Conservation (phyloP, 352 stramenopile species). For the Proteromonas lacertae region DNA sequence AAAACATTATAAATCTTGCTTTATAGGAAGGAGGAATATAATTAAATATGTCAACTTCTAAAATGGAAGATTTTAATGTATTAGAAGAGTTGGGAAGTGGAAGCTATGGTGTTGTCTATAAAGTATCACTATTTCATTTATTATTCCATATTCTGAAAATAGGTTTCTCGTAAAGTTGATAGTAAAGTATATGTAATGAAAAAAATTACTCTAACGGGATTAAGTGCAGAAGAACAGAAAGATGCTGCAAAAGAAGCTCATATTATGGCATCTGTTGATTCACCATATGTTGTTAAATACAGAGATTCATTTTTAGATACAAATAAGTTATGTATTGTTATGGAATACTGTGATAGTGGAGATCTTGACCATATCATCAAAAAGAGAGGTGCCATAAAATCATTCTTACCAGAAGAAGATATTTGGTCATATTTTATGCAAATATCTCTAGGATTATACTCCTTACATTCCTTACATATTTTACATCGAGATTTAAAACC, state of each 20-base stretch:
- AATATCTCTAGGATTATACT: conserved; percentile 29
- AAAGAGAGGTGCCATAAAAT: conserved; percentile 12
- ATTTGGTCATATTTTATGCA: conserved; percentile 26
- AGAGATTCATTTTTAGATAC: conserved; percentile 19
- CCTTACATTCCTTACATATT: conserved; percentile 24
- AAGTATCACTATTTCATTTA: no score
- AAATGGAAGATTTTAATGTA: conserved; percentile 4
- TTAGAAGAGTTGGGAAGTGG: conserved; percentile 4
- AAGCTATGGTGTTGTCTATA: conserved; percentile 9
- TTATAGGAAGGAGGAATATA: no score
- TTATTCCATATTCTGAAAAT: background rate
- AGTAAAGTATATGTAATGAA: conserved; percentile 12
- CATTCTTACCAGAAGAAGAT: background rate
- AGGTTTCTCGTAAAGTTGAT: conserved; percentile 8
- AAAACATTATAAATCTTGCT: no score
- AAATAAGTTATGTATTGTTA: conserved; percentile 16
- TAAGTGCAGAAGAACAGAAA: conserved; percentile 7
- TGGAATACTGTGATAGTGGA: conserved; percentile 18
- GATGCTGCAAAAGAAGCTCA: conserved; percentile 16
- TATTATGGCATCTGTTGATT: conserved; percentile 10
- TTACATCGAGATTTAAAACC: conserved; percentile 23
- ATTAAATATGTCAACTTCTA: conserved; percentile 1
- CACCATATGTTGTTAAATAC: conserved; percentile 16
- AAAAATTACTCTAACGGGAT: conserved; percentile 6
- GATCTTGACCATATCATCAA: conserved; percentile 14